Conservation (phyloP, 2,329 filamentous ascomycete species). For the Colletotrichum tamarilloi region DNA sequence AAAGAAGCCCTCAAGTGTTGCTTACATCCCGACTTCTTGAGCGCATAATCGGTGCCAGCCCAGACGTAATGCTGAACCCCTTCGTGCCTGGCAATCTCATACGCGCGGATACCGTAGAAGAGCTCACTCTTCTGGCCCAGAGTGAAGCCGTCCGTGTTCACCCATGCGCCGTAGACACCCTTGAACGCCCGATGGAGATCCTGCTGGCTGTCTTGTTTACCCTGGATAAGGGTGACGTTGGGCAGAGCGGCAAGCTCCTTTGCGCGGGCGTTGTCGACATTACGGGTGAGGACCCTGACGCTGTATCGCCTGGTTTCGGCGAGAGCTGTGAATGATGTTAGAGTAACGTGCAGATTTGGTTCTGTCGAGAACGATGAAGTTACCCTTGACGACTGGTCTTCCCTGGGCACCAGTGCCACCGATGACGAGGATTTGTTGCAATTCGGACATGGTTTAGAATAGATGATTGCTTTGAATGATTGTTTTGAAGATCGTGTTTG, state of each 20-base stretch:
- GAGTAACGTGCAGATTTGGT: too few species aligned
- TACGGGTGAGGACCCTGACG: slow-evolving; percentile 52
- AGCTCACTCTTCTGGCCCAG: slow-evolving; percentile 41
- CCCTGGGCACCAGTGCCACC: slow-evolving; percentile 53
- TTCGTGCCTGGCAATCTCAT: slow-evolving; percentile 37
- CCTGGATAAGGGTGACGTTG: slow-evolving; percentile 35
- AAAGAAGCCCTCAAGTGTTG: neutral
- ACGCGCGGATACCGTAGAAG: slow-evolving; percentile 39
- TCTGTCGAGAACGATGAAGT: neutral
- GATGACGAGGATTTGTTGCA: slow-evolving; percentile 39
- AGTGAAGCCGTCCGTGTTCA: slow-evolving; percentile 41
- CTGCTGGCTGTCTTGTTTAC: slow-evolving; percentile 23
- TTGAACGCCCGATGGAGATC: slow-evolving; percentile 35
- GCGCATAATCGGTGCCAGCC: slow-evolving; percentile 32
- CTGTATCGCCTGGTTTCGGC: slow-evolving; percentile 43
- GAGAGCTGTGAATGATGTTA: slow-evolving; percentile 17
- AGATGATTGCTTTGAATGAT: too few species aligned
- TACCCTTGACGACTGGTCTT: slow-evolving; percentile 47
- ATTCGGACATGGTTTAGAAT: neutral
- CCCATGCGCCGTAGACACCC: slow-evolving; percentile 36
- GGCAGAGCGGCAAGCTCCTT: slow-evolving; percentile 35
- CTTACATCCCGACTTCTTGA: slow-evolving; percentile 24
- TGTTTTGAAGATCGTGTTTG: too few species aligned
- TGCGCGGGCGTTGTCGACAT: slow-evolving; percentile 43
- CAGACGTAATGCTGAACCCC: slow-evolving; percentile 40